Conservation (phyloP, 805 yeast genomes). For the Metschnikowia similis region DNA sequence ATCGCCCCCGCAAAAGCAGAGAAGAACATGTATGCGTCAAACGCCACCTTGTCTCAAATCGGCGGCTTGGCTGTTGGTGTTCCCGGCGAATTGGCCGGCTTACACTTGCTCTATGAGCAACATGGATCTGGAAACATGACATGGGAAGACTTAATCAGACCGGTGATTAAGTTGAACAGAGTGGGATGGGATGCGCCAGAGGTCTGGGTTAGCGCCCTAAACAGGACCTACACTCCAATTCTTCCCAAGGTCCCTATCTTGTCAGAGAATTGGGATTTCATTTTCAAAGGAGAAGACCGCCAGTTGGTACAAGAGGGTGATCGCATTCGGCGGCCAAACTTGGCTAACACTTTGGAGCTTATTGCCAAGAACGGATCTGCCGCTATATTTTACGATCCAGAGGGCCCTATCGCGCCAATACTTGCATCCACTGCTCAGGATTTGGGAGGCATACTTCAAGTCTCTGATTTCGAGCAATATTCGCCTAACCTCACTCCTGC, state of each 20-base stretch:
- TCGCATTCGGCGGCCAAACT: constrained; percentile 49
- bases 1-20: constrained; percentile 67
- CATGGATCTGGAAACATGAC: constrained; percentile 69
- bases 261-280: constrained; percentile 53
- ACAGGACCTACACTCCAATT: constrained; percentile 18
- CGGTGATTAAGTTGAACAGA: constrained; percentile 64
- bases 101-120: constrained; percentile 52
- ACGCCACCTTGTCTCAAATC: constrained; percentile 48
- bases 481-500: constrained; percentile 43
- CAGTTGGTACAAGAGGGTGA: constrained; percentile 52
- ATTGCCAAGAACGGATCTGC: constrained; percentile 76
- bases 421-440: constrained; percentile 47
- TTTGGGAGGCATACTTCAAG: constrained; percentile 64
- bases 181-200: constrained; percentile 42
- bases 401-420: constrained; percentile 64
- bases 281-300: constrained; percentile 28
- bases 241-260: constrained; percentile 26
- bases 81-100: constrained; percentile 89
- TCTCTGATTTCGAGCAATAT: constrained; percentile 66
- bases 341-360: constrained; percentile 62
- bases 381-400: constrained; percentile 78
- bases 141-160: constrained; percentile 73
- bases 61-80: constrained; percentile 89
- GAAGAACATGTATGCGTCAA: constrained; percentile 58
- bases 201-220: constrained; percentile 35